These are phyloP conservation scores for Ceratocystis smalleyi DNA, from an alignment of 2,329 filamentous ascomycete genomes.

Conservation along the genomic window DNA sequence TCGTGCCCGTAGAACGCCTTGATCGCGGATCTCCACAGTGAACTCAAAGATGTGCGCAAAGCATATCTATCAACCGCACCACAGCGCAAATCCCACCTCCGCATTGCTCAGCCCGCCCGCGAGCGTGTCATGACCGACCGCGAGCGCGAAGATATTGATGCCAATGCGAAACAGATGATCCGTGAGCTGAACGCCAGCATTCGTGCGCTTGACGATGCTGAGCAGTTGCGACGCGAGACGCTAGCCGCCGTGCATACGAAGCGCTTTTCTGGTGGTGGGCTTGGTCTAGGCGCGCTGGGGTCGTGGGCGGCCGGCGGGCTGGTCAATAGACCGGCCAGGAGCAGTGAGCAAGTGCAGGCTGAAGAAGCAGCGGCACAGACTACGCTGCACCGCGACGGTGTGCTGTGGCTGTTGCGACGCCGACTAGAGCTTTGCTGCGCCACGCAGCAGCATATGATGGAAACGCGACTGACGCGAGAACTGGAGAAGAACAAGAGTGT, in stretches of 20 bases:
- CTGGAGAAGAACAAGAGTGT: slow-evolving; percentile 81
- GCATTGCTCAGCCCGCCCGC: not conserved
- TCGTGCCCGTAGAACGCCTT: slow-evolving; percentile 52
- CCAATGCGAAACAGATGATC: slow-evolving; percentile 70
- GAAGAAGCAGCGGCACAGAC: slow-evolving; percentile 54
- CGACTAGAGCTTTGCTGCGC: slow-evolving; percentile 60
- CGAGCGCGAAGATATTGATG: slow-evolving; percentile 75
- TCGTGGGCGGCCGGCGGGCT: slow-evolving; percentile 52
- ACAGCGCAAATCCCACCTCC: slow-evolving; percentile 33
- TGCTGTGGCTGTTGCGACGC: slow-evolving; percentile 68
- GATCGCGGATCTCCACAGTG: slow-evolving; percentile 61
- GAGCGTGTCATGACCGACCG: slow-evolving; percentile 52
- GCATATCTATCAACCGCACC: slow-evolving; percentile 76
- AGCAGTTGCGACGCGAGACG: slow-evolving; percentile 65
- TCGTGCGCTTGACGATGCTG: slow-evolving; percentile 61
- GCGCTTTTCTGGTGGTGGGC: slow-evolving; percentile 43
- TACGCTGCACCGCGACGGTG: slow-evolving; percentile 59
- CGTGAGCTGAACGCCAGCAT: slow-evolving; percentile 75
- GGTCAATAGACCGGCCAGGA: slow-evolving; percentile 32
- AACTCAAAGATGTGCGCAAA: slow-evolving; percentile 71
- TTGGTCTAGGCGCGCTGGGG: slow-evolving; percentile 42
- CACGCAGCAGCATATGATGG: slow-evolving; percentile 83
- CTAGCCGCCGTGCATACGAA: slow-evolving; percentile 54
- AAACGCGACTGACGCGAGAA: slow-evolving; percentile 67
- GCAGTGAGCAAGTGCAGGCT: slow-evolving; percentile 52